A percentile compares a stretch with the other conserved stretches of the same genome.
These are phyloP conservation scores for Psilocybe sp. DNA, from an alignment of 768 basidiomycete species.

Conservation along the genomic window DNA sequence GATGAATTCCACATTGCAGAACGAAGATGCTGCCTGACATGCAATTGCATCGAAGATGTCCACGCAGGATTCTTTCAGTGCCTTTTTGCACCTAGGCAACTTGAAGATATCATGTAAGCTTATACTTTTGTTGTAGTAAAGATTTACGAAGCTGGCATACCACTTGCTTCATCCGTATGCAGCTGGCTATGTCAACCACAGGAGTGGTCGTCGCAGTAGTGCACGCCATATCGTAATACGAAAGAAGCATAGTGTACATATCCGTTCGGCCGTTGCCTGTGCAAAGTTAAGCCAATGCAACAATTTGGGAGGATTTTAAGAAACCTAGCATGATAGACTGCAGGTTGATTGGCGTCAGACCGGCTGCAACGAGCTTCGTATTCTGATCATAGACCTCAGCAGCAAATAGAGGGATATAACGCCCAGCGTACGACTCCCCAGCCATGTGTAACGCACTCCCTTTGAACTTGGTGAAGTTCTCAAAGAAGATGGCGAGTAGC, in stretches of 20 bases:
- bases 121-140: background rate
- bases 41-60: slow-evolving; percentile 61
- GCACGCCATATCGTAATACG: slow-evolving; percentile 53
- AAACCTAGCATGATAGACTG: slow-evolving; percentile 69
- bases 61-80: slow-evolving; percentile 54
- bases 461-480: slow-evolving; percentile 69
- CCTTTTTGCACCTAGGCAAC: slow-evolving; percentile 64
- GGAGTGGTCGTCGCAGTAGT: slow-evolving; percentile 46
- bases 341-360: slow-evolving; percentile 60
- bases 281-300: background rate
- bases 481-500: slow-evolving; percentile 72
- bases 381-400: slow-evolving; percentile 79
- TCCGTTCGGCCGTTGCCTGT: slow-evolving; percentile 68
- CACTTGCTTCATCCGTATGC: slow-evolving; percentile 59
- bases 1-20: slow-evolving; percentile 48
- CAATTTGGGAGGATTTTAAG: slow-evolving; percentile 1
- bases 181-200: slow-evolving; percentile 44
- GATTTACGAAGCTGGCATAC: slow-evolving; percentile 29
- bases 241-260: slow-evolving; percentile 38
- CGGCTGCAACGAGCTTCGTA: slow-evolving; percentile 43
- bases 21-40: slow-evolving; percentile 58
- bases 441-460: slow-evolving; percentile 64
- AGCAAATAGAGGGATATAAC: slow-evolving; percentile 74
- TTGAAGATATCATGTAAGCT: slow-evolving; percentile 16
- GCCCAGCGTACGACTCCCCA: slow-evolving; percentile 77